A percentile compares a stretch with the other conserved stretches of the same genome.
Evolutionary conservation across 2,329 filamentous ascomycete genomes (phyloP).

Genomic region (Fusarium zealandicum): DNA sequence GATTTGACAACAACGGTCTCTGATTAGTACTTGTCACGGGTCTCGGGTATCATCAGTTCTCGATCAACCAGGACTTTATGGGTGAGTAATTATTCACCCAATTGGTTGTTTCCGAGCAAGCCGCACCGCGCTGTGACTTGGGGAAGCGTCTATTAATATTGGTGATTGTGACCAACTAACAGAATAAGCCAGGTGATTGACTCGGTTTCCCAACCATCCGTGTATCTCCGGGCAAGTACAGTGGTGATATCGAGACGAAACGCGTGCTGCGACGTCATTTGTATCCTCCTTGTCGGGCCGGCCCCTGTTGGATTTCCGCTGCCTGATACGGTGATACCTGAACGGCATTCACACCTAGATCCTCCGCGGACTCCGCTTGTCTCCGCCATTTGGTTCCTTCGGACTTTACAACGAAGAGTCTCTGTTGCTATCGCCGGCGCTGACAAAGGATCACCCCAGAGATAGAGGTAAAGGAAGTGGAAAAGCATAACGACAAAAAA

Average conservation of each 20-base stretch:
- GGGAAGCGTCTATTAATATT: conserved; percentile 27
- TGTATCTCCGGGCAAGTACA: conserved; percentile 14
- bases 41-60: conserved; percentile 31
- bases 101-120: conserved; percentile 20
- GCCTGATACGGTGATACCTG: conserved; percentile 24
- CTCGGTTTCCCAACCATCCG: conserved; percentile 15
- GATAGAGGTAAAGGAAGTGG: conserved; percentile 4
- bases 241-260: conserved; percentile 13
- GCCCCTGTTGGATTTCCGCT: conserved; percentile 30
- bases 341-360: conserved; percentile 32
- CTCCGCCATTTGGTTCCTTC: conserved; percentile 26
- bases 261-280: conserved; percentile 31
- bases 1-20: conserved; percentile 24
- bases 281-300: conserved; percentile 24
- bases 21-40: conserved; percentile 19
- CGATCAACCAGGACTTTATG: conserved; percentile 22
- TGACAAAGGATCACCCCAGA: background rate
- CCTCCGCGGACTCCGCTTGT: conserved; percentile 38
- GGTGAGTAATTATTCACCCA: conserved; percentile 15
- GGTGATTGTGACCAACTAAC: conserved; percentile 2
- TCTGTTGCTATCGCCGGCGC: conserved; percentile 16
- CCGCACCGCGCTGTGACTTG: conserved; percentile 17
- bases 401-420: conserved; percentile 30
- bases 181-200: conserved; percentile 15
- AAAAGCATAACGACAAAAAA: conserved; percentile 27